Conservation (phyloP, 768 basidiomycete genomes). For the Russula abietina region DNA sequence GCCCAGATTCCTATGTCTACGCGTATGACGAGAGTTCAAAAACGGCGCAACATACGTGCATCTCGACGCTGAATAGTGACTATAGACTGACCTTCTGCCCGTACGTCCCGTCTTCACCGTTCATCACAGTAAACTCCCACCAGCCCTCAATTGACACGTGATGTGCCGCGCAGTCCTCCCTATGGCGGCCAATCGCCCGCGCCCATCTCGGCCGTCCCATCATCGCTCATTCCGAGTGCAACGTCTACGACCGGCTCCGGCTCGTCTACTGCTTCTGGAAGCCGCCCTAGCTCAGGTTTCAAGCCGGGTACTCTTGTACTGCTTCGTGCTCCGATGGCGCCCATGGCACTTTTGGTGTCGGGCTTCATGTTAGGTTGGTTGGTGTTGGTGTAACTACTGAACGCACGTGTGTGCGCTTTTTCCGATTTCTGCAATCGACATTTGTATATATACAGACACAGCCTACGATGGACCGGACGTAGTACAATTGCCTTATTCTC, state of each 20-base stretch:
- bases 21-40: conserved; percentile 50
- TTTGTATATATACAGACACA: background rate
- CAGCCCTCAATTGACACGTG: background rate
- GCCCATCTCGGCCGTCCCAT: conserved; percentile 16
- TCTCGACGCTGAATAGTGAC: conserved; percentile 30
- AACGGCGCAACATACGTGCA: conserved; percentile 50
- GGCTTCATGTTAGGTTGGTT: background rate
- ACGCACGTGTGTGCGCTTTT: background rate
- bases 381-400: background rate
- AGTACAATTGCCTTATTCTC: background rate
- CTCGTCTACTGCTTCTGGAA: background rate
- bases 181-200: background rate
- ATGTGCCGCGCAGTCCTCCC: background rate
- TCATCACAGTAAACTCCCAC: background rate
- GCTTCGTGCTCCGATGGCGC: background rate
- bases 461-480: background rate
- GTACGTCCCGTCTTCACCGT: conserved; percentile 8
- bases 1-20: conserved; percentile 47
- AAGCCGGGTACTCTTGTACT: background rate
- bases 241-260: background rate
- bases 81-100: conserved; percentile 33
- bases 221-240: conserved; percentile 10
- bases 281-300: background rate
- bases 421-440: background rate
- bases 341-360: background rate